A percentile compares a stretch with the other conserved stretches of the same genome.
Evolutionary conservation across 1,139 yeast species (phyloP).

Genomic region (Suhomyces maxii): DNA sequence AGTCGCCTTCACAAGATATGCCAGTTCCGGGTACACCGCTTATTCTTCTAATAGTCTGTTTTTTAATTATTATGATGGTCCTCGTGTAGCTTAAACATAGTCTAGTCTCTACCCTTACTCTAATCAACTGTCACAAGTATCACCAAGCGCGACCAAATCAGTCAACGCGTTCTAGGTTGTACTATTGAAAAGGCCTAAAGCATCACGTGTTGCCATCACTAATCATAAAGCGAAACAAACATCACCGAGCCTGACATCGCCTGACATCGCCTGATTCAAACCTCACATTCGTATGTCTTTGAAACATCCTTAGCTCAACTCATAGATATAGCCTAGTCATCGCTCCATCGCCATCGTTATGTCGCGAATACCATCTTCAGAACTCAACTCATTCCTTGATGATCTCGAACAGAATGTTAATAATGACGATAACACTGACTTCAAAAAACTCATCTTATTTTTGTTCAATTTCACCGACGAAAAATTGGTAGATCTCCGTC

Average conservation of each 20-base stretch:
- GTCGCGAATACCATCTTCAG: conserved; percentile 8
- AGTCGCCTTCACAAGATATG: neutral
- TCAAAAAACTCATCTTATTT: conserved; percentile 36
- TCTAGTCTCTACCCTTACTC: no score
- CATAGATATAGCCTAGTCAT: neutral
- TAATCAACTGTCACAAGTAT: neutral
- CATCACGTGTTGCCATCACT: neutral
- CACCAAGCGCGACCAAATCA: neutral
- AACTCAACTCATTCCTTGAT: conserved; percentile 25
- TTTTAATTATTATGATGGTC: no score
- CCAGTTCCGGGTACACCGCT: no score
- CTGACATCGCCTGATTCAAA: no score
- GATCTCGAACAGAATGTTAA: conserved; percentile 38
- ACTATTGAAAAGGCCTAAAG: neutral
- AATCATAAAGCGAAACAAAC: neutral
- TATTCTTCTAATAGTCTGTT: no score
- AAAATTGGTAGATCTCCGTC: conserved; percentile 16
- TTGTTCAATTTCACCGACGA: conserved; percentile 34
- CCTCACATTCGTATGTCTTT: neutral
- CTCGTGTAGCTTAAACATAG: no score
- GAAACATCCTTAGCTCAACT: neutral
- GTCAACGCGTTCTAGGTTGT: neutral
- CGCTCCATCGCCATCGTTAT: neutral
- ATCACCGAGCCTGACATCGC: neutral
- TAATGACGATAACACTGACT: conserved; percentile 36